Evolutionary conservation across 106 monocot genomes (phyloP).

Genomic region (Cymbidium sinense): DNA sequence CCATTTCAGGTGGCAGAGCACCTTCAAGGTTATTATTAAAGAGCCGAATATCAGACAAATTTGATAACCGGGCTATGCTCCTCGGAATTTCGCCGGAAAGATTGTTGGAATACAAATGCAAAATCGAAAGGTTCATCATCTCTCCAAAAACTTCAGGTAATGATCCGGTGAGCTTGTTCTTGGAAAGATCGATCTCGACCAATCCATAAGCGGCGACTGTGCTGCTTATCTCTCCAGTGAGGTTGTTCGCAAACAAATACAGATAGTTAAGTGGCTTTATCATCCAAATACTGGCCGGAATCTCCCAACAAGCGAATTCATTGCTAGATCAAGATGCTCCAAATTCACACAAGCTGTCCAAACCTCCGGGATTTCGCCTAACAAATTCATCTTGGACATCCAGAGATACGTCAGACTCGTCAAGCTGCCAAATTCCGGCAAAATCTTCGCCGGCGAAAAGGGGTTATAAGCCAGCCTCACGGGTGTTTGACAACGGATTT

Average conservation of each 20-base stretch:
- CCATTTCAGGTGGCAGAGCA: slow-evolving; percentile 33
- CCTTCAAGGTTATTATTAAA: slow-evolving; percentile 39
- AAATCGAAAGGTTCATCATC: slow-evolving; percentile 12
- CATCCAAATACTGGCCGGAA: slow-evolving; percentile 43
- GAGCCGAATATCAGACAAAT: slow-evolving; percentile 28
- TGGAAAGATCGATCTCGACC: slow-evolving; percentile 28
- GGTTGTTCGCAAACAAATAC: slow-evolving; percentile 34
- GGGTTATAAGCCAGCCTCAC: slow-evolving; percentile 33
- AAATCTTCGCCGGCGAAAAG: slow-evolving; percentile 30
- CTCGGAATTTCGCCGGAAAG: slow-evolving; percentile 35
- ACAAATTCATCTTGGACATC: slow-evolving; percentile 24
- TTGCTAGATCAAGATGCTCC: slow-evolving; percentile 25
- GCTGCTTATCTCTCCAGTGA: slow-evolving; percentile 35
- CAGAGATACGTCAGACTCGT: slow-evolving; percentile 33
- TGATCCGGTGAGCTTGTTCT: slow-evolving; percentile 40
- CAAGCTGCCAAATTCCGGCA: slow-evolving; percentile 34
- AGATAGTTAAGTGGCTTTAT: slow-evolving; percentile 36
- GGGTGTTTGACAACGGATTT: no score
- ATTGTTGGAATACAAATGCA: slow-evolving; percentile 27
- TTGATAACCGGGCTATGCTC: slow-evolving; percentile 26
- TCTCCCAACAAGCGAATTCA: slow-evolving; percentile 36
- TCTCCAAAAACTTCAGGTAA: slow-evolving; percentile 33
- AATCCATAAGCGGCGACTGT: slow-evolving; percentile 16
- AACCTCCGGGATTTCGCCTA: slow-evolving; percentile 43
- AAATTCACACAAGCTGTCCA: slow-evolving; percentile 25